Evolutionary conservation across 1,139 yeast genomes (phyloP), one percentile per base, ranked within the genome.

Genomic region (Debaryomyces subglobosus): DNA sequence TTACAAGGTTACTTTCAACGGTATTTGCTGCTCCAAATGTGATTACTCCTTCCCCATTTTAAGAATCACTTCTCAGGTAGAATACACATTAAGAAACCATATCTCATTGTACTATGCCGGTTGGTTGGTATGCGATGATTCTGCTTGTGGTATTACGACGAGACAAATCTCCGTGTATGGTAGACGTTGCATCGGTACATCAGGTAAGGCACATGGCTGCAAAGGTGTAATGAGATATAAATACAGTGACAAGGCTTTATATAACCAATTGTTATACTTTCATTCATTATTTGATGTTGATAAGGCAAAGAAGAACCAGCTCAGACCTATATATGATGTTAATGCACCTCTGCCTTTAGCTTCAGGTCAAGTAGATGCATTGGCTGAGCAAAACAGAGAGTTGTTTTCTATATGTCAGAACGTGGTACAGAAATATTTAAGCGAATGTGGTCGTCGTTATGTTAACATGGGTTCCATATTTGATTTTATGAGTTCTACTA

Each of bases 161-260:
- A 78, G 97, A 53, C 96, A 92, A 62, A 79, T 94, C 21, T 84
- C 94, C 12, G 97, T 92, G 2, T 91, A 89, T 61, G 98, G 97
- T 51, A 84, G 84, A 58, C 78, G 95, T 57, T 94, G 99, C 69
- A 77, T 91, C 50, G 86, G 88, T 45, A 66, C 67, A 51, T 78
- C 78, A 55, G 89, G 89, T 6, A 76, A 72, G 43, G 84, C 84
- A 0, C 77, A 73, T 56, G 84, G 84, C 25, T 94, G 98, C 65
- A 85, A 86, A 56, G 99, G 99, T 29, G 79, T 87, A 20, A 88
- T 92, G 91, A 72, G 82, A 49, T 89, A 84, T 67, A 80, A 79
- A 53, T 94, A 89, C 65, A 75, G 84, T 36, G 97, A 90, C 66
- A 86, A 86, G 63, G 85, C 83, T 46, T 77, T 95, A 44, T 94